Evolutionary conservation across 108 stramenopile genomes (phyloP), one percentile per base, ranked within the genome.

Genomic region (Cylindrotheca fusiformis): DNA sequence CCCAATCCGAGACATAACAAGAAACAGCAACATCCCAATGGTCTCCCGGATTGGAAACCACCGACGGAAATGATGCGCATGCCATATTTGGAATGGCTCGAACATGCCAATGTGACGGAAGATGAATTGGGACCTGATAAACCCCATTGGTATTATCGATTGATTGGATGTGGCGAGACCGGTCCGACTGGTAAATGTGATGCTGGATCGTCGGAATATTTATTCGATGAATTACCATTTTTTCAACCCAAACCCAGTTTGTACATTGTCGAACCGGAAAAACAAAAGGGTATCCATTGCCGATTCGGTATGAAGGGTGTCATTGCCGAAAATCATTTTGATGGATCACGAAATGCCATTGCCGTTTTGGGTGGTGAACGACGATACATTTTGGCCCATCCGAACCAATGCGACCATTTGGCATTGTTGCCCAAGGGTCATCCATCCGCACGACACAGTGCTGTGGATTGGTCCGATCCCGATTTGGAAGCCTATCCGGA

Each of bases 301-400:
- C 85, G 96, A 20, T 97, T 97, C 58, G 96, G 96, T 55, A 95
- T 95, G 94, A 80, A 66, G 32, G 88, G 92, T 31, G 87, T 93
- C 30, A 88, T 86, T 65, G 86, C 96, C 28, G 96, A 92, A 58
- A 81, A 88, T 41, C 95, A 94, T 68, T 96, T 90, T 68, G 95
- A 96, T 67, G 84, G 80, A 48, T 79, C 76, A 45, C 74, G 97
- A 10, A 97, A 97, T 72, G 74, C 86, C 44, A 94, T 96, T 50
- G 84, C 79, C 18, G 64, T 93, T 17, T 27, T 96, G 32, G 74
- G 82, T 25, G 97, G 97, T 32, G 76, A 78, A 44, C 64, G 95
- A 27, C 53, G 97, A 21, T 97, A 96, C 66, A 93, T 97, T 57
- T 56, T 97, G 41, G 71, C 89, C 0, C 91, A 93, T 62, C 97